Evolutionary conservation across 495 filamentous ascomycete genomes (phyloP), one percentile per base, ranked within the genome.

Genomic region (Hyaloscypha variabilis): DNA sequence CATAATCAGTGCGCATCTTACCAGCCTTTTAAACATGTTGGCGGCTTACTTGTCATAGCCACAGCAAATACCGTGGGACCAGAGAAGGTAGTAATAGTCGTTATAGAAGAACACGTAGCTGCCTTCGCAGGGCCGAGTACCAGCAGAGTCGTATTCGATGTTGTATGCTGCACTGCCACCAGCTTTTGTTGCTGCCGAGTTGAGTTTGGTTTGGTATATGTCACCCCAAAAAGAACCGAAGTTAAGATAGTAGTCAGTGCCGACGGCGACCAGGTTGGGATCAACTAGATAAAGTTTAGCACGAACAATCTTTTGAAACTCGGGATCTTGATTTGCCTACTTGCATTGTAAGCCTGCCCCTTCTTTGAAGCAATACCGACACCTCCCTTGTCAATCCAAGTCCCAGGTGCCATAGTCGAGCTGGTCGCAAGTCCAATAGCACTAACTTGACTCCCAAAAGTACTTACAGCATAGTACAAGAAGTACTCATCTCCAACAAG

Each of bases 201-300:
- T 61, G 77, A 91, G 81, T 13, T 78, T 67, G 8, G 86, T 84
- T 72, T 90, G 88, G 77, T 82, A 86, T 58, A 91, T 78, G 63
- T 87, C 87, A 8, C 80, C 73, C 89, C 89, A 93, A 79, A 88
- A 93, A 28, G 81, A 85, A 21, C 90, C 90, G 51, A 88, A 93
- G 62, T 81, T 86, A 46, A 93, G 78, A 64, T 83, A 83, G 56
- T 83, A 79, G 6, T 72, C 72, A 58, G 77, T 78, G 34, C 73
- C 76, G 17, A 69, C 77, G 19, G 64, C 63, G 69, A 90, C 75
- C 39, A 89, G 78, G 74, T 89, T 89, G 3, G 81, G 75, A 70
- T 93, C 90, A 65, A 93, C 54, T 34, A 6, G 5, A 19, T 6
- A 34, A 46, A 19, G 39, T 17, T 46, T 17, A 46, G 17, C 39